Base-by-base conservation (phyloP, 441 rosid genomes). In the Mallotus japonicus region DNA sequence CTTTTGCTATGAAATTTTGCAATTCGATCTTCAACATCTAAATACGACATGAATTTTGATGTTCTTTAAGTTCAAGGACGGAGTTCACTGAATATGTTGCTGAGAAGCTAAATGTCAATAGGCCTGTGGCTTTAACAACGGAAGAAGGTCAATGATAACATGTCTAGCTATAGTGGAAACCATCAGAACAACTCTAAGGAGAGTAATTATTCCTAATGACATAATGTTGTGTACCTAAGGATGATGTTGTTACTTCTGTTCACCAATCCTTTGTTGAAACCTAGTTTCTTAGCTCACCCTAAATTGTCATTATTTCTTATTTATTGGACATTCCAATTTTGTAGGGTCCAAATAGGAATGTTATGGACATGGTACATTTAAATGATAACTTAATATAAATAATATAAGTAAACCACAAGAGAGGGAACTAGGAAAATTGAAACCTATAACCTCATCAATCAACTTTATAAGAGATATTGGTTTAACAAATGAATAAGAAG, bases 61-160 rank as follows among this genome's bases (percentile, higher is more conserved):
- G 24, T 58, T 57, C 65, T 24, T 42, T 16, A 70, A 57, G 24
- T 70, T 22, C 28, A 70, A 57, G 24, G 44, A 44, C 24, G 56
- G 65, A 70, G 28, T 46, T 47, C 1, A 5, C 16, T 8, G 58
- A 22, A 22, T 57, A 42, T 70, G 28, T 24, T 46, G 14, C 24
- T 2, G 12, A 59, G 37, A 47, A 32, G 16, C 46, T 53, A 54
- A 53, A 57, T 37, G 6, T 3, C 40, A 37, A 37, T 7, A 55
- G 44, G 16, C 24, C 1, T 46, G 47, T 15, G 2, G 20, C 72
- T 70, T 8, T 17, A 24, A 32, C 15, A 15, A 59, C 32, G 46
- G 65, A 49, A 70, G 46, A 70, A 61, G 22, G 24, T 34, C 5
- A n/a, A 22, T 6, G 28, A 15, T 14, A 69, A 44, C 22, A 16